These are phyloP conservation scores for Penicillium verrucosum DNA, from an alignment of 2,329 filamentous ascomycete species.

Conservation along the genomic window DNA sequence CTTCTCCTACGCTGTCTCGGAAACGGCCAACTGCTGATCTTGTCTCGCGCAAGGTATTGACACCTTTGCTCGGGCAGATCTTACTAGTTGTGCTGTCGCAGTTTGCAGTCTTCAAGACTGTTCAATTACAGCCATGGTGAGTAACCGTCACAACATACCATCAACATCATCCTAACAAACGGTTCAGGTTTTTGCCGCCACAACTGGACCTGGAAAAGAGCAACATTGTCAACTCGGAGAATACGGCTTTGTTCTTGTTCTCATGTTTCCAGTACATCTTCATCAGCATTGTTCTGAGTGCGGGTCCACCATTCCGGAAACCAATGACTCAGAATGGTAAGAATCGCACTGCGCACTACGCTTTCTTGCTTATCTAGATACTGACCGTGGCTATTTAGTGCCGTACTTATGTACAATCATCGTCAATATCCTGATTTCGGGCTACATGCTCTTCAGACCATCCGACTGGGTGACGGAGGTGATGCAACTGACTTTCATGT, in stretches of 20 bases:
- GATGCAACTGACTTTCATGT: conserved; percentile 85
- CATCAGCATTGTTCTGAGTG: conserved; percentile 81
- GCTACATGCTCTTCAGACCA: conserved; percentile 78
- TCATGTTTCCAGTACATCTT: conserved; percentile 96
- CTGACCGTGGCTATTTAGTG: conserved; percentile 49
- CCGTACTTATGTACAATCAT: conserved; percentile 80
- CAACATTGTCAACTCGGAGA: conserved; percentile 88
- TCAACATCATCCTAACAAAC: conserved; percentile 14
- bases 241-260: conserved; percentile 83
- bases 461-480: conserved; percentile 64
- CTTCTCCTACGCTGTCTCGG: conserved; percentile 69
- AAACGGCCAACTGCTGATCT: conserved; percentile 91
- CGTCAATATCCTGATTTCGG: conserved; percentile 62
- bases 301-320: conserved; percentile 87
- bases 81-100: conserved; percentile 75
- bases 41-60: conserved; percentile 87
- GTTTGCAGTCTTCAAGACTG: conserved; percentile 67
- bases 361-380: neutral
- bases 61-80: conserved; percentile 86
- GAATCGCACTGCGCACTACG: conserved; percentile 32
- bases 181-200: conserved; percentile 70
- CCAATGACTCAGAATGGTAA: conserved; percentile 73
- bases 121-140: conserved; percentile 76
- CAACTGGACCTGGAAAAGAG: conserved; percentile 72
- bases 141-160: conserved; percentile 7